Conservation (phyloP, 768 basidiomycete species). For the Chiua virens region DNA sequence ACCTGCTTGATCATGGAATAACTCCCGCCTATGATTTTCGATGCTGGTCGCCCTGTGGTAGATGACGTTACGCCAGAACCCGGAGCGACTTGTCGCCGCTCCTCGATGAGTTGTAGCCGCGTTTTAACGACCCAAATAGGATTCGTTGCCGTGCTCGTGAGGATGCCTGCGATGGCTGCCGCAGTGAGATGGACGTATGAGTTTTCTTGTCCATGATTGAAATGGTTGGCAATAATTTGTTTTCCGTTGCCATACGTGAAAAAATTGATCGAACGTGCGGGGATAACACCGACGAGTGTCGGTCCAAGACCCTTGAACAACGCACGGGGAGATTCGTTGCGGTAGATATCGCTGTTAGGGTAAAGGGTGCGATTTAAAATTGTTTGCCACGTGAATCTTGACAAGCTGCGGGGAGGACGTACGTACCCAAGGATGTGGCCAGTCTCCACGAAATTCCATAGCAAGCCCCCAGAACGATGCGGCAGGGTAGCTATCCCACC, state of each 20-base stretch:
- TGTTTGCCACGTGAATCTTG: neutral
- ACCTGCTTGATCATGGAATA: constrained; percentile 70
- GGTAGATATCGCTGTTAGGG: constrained; percentile 75
- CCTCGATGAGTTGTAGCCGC: constrained; percentile 72
- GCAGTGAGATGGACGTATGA: constrained; percentile 82
- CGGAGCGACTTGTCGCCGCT: constrained; percentile 17
- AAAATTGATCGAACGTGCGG: constrained; percentile 96
- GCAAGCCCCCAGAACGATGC: constrained; percentile 48
- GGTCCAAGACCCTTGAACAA: constrained; percentile 95
- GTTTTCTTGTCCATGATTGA: constrained; percentile 78
- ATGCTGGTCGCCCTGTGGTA: constrained; percentile 7
- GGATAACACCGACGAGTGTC: constrained; percentile 91
- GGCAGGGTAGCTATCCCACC: constrained; percentile 32
- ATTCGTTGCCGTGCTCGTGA: constrained; percentile 89
- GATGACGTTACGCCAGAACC: neutral
- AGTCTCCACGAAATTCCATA: constrained; percentile 96
- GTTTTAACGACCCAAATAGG: constrained; percentile 99
- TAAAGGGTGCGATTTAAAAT: too few relatives aligned
- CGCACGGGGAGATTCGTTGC: constrained; percentile 82
- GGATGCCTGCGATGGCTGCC: constrained; percentile 83
- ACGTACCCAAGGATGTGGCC: constrained; percentile 80
- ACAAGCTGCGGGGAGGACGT: neutral
- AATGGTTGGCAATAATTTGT: constrained; percentile 77
- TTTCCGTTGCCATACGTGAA: constrained; percentile 98
- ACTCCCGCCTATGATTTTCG: constrained; percentile 50